Evolutionary conservation across 2,329 filamentous ascomycete species (phyloP).

Genomic region (Colletotrichum truncatum): DNA sequence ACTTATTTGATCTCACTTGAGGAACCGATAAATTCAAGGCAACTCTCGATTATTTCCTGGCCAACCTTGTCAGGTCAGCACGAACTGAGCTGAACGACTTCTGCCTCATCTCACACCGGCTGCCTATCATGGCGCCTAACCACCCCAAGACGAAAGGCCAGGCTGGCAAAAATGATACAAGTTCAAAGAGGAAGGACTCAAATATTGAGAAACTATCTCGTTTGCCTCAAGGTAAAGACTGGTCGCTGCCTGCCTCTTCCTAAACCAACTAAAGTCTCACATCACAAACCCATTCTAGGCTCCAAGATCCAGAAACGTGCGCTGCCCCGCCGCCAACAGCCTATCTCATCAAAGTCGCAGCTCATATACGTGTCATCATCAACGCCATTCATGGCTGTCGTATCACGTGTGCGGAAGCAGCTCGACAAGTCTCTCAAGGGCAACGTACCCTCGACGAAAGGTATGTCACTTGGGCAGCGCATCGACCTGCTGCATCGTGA

Average conservation of each 20-base stretch:
- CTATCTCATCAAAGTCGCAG: slow-evolving; percentile 52
- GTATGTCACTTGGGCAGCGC: slow-evolving; percentile 55
- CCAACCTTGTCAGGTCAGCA: not conserved
- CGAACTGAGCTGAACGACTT: not conserved
- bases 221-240: slow-evolving; percentile 34
- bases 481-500: slow-evolving; percentile 52
- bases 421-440: slow-evolving; percentile 61
- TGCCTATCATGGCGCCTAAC: slow-evolving; percentile 31
- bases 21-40: too few species aligned
- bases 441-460: slow-evolving; percentile 56
- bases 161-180: not conserved
- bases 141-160: not conserved
- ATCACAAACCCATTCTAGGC: slow-evolving; percentile 45
- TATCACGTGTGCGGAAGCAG: slow-evolving; percentile 71
- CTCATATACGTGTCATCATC: slow-evolving; percentile 72
- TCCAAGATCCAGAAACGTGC: slow-evolving; percentile 60
- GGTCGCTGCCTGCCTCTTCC: not conserved
- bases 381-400: slow-evolving; percentile 74
- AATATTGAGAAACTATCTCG: slow-evolving; percentile 15
- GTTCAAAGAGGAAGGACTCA: not conserved
- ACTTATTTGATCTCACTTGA: too few species aligned
- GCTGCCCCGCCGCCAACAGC: slow-evolving; percentile 48
- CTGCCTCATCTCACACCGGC: not conserved
- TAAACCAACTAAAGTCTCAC: not conserved
- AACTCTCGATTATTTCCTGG: not conserved